These are phyloP conservation scores for Kurtzmaniella quercitrusa DNA, from an alignment of 1,139 yeast genomes.

Conservation along the genomic window DNA sequence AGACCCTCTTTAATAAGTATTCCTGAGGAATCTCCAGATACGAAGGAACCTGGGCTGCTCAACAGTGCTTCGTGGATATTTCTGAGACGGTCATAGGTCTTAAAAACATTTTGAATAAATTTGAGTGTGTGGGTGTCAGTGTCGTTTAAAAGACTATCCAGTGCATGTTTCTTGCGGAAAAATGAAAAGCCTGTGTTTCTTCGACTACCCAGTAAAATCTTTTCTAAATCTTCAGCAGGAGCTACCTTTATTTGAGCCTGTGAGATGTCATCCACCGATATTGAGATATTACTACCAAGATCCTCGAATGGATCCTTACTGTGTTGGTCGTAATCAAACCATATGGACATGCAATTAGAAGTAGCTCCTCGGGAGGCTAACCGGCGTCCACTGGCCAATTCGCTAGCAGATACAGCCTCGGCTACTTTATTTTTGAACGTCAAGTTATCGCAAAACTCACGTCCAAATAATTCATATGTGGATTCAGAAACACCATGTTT, in stretches of 20 bases:
- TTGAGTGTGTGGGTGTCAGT: slow-evolving; percentile 33
- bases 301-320: slow-evolving; percentile 32
- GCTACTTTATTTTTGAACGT: slow-evolving; percentile 13
- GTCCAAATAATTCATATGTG: slow-evolving; percentile 14
- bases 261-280: slow-evolving; percentile 29
- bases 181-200: slow-evolving; percentile 28
- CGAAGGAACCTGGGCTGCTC: slow-evolving; percentile 7
- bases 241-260: slow-evolving; percentile 21
- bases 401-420: background rate
- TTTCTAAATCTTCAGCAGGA: slow-evolving; percentile 18
- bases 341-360: slow-evolving; percentile 33
- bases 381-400: slow-evolving; percentile 4
- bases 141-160: slow-evolving; percentile 12
- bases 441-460: slow-evolving; percentile 12
- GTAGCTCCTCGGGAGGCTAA: slow-evolving; percentile 5
- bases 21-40: slow-evolving; percentile 7
- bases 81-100: slow-evolving; percentile 29
- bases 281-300: slow-evolving; percentile 18
- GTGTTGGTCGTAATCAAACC: slow-evolving; percentile 30
- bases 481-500: background rate
- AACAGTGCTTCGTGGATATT: slow-evolving; percentile 29
- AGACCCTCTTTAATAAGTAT: background rate
- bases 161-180: slow-evolving; percentile 14
- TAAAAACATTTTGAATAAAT: slow-evolving; percentile 28
- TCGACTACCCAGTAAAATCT: slow-evolving; percentile 25